Evolutionary conservation across 768 basidiomycete genomes (phyloP), one percentile per base, ranked within the genome.

Genomic region (Russula sp.): DNA sequence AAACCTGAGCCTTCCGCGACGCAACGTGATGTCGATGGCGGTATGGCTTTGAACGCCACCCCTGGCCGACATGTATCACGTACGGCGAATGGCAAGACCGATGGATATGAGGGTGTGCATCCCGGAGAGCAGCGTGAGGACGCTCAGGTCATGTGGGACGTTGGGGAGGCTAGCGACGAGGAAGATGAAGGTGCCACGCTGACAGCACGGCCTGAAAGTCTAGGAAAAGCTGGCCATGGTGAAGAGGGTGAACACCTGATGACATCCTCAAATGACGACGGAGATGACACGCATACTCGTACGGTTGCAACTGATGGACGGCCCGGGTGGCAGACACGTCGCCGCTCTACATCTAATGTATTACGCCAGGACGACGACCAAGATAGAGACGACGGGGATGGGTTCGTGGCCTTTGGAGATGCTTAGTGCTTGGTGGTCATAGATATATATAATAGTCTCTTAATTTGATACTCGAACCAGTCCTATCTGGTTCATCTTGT

Each of bases 121-220:
- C 61, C 59, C 6, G 70, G 70, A 5, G 70, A 68, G 20, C 67
- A 71, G 46, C 73, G 70, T 20, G 78, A 76, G 45, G 78, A 75
- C 1, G 75, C 80, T 7, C 66, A 67, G 50, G 78, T 76, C 18
- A 67, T 86, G 43, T 93, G 90, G 90, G 79, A 85, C 49, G 77
- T 93, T 2, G 88, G 90, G 2, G 83, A 88, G 32, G 82, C 76
- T 25, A 87, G 85, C 59, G 88, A 88, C 53, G 83, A 84, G 5
- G 87, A 89, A 22, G 82, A 80, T 10, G 79, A 79, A 35, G 43
- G 7, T 38, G 32, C n/a, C 45, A 32, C 16, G 42, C 76, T 75
- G 76, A 65, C 76, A 72, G 14, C 64, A 73, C 34, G 71, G 65
- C 72, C 66, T 18, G 75, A 73, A 39, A 75, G 77, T 34, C 45